Evolutionary conservation across 1,284 basidiomycete species (phyloP).

Genomic region (Ceratobasidium sp.): DNA sequence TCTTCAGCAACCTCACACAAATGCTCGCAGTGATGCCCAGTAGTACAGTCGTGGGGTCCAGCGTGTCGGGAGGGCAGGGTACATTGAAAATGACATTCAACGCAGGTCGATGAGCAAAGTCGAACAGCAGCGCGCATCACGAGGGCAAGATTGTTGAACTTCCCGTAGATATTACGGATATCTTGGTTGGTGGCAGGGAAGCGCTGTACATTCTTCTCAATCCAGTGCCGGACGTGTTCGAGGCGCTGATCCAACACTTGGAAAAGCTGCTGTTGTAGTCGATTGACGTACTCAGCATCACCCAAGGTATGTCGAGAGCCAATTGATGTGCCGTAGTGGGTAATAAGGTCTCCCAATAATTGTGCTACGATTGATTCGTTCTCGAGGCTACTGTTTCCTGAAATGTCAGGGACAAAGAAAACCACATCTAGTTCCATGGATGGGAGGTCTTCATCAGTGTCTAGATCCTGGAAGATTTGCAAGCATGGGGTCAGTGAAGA

Average conservation of each 20-base stretch:
- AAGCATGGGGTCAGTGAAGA: not conserved
- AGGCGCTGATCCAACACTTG: slow-evolving; percentile 30
- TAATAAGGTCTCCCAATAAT: not conserved
- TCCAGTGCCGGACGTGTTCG: slow-evolving; percentile 38
- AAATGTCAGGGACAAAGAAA: slow-evolving; percentile 24
- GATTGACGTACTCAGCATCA: slow-evolving; percentile 4
- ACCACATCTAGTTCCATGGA: not conserved
- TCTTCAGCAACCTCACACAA: slow-evolving; percentile 46
- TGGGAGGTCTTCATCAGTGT: slow-evolving; percentile 30
- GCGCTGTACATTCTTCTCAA: slow-evolving; percentile 36
- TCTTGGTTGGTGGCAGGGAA: slow-evolving; percentile 43
- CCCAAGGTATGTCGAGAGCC: slow-evolving; percentile 6
- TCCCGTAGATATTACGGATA: slow-evolving; percentile 20
- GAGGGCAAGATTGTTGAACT: slow-evolving; percentile 20
- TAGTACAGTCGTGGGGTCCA: slow-evolving; percentile 45
- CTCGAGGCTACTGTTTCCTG: not conserved
- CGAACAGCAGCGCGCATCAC: slow-evolving; percentile 16
- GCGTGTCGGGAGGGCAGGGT: slow-evolving; percentile 34
- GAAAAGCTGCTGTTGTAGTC: slow-evolving; percentile 14
- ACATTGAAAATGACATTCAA: slow-evolving; percentile 39
- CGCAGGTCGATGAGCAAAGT: slow-evolving; percentile 43
- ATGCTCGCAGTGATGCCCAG: slow-evolving; percentile 46
- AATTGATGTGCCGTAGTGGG: not conserved
- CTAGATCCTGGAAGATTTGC: slow-evolving; percentile 9
- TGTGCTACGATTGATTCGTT: slow-evolving; percentile 1